phyloP scores from a whole-genome alignment of 2,329 filamentous ascomycete species.

The Coleophoma cylindrospora region DNA sequence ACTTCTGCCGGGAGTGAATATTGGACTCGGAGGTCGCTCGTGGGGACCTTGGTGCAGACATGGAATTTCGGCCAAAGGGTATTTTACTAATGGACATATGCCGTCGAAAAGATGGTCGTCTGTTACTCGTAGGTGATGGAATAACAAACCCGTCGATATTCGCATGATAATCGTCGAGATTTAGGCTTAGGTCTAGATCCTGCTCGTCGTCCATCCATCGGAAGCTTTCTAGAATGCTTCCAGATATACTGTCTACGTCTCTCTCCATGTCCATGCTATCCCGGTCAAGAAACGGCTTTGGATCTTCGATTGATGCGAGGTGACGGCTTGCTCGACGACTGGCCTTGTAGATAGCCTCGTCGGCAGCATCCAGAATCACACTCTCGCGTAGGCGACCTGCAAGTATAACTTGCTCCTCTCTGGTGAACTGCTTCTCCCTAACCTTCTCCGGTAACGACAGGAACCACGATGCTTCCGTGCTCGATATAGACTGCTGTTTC shows the following conservation, averaged over 20 bases:
- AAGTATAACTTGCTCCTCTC: conserved; percentile 63
- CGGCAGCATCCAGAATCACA: conserved; percentile 50
- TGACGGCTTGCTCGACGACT: conserved; percentile 33
- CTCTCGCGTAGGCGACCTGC: conserved; percentile 46
- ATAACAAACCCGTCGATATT: conserved; percentile 50
- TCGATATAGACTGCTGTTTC: conserved; percentile 32
- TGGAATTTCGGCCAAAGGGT: conserved; percentile 52
- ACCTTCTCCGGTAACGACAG: conserved; percentile 68
- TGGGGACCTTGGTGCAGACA: conserved; percentile 31
- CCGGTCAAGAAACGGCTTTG: conserved; percentile 18
- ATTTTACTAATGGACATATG: conserved; percentile 67
- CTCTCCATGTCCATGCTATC: conserved; percentile 15
- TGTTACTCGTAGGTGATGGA: conserved; percentile 37
- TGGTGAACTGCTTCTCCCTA: conserved; percentile 63
- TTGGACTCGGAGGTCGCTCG: conserved; percentile 17
- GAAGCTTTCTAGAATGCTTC: conserved; percentile 57
- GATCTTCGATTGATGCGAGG: conserved; percentile 25
- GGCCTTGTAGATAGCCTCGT: conserved; percentile 50
- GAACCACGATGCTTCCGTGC: conserved; percentile 63
- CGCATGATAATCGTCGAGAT: conserved; percentile 65
- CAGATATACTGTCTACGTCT: conserved; percentile 3
- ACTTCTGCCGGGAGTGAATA: conserved; percentile 35
- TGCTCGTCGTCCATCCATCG: conserved; percentile 71
- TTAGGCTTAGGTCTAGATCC: conserved; percentile 62
- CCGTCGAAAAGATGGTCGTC: conserved; percentile 61